Base-by-base conservation (phyloP, 2,329 filamentous ascomycete species). In the Lachnellula hyalina region DNA sequence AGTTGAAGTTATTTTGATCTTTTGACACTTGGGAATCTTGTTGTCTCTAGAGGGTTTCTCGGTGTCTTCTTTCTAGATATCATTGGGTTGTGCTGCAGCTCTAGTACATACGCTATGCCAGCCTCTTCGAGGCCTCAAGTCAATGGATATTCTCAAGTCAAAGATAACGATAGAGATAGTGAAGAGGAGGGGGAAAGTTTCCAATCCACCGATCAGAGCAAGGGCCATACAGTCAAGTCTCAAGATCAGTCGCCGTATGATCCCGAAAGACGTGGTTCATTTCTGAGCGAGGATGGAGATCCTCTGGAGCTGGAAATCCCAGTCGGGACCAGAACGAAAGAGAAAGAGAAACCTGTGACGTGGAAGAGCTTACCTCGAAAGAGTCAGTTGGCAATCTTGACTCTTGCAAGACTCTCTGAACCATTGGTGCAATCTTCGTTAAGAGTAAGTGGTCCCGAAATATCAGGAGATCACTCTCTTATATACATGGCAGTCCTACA, bases 321-420 rank as follows among this genome's bases (percentile, higher is more conserved):
- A 2, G 47, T 53, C 44, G 57, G 17, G 17, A 42, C 52, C 41
- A 57, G 17, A 15, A 42, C 52, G 14, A 40, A 61, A 49, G 60
- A 64, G 47, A 60, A 66, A 53, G 54, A 63, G 12, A 56, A 59
- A 4, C 56, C 77, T 0, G 80, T 87, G 21, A 80, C 84, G 56
- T 94, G 89, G 90, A 74, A 73, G 35, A 84, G 87, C n/a, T 74
- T 96, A 1, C 91, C 91, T 0, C 79, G 82, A 52, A 96, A 92
- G 69, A 77, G 83, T 46, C 91, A 96, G 71, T 79, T 96, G 17
- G 73, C 86, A 23, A 85, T 96, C 57, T 77, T 96, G 52, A 90
- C 87, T 0, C 74, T 95, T 42, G 86, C 90, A 7, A 84, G 91
- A 35, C 75, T 96, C 21, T 90, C 88, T 12, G 91, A 96, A 68